Conservation (phyloP, 495 filamentous ascomycete genomes). For the Xylaria castorea region DNA sequence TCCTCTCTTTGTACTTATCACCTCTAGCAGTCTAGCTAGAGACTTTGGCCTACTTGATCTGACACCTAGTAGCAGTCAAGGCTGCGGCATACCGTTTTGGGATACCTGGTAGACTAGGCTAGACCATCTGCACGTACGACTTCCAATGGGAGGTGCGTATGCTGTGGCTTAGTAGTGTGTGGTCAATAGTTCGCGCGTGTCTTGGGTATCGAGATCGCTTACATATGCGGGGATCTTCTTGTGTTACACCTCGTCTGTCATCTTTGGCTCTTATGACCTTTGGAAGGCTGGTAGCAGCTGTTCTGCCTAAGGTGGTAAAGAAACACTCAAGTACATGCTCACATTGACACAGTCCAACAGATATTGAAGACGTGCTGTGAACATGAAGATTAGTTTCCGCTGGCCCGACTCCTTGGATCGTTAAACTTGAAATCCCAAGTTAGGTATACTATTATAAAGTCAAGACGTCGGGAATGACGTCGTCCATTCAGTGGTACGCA, state of each 20-base stretch:
- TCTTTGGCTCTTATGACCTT: neutral
- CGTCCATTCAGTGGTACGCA: neutral
- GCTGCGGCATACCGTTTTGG: neutral
- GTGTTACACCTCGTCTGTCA: neutral
- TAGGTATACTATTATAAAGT: neutral
- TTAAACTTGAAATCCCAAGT: neutral
- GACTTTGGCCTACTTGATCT: neutral
- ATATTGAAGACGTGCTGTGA: neutral
- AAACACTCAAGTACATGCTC: too few species aligned
- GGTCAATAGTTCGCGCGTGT: neutral
- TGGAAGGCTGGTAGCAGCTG: neutral
- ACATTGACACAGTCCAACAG: neutral
- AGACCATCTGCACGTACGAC: neutral
- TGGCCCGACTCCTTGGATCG: neutral
- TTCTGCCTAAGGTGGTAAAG: neutral
- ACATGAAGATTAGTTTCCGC: neutral
- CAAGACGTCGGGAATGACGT: neutral
- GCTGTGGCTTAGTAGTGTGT: too few species aligned
- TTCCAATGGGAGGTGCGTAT: neutral
- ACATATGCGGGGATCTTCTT: neutral
- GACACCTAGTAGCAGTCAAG: neutral
- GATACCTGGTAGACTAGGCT: neutral
- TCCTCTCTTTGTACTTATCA: neutral
- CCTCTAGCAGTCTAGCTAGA: neutral
- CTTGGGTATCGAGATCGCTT: neutral